These are phyloP conservation scores for Galerina sulciceps DNA, from an alignment of 768 basidiomycete genomes.

Conservation along the genomic window DNA sequence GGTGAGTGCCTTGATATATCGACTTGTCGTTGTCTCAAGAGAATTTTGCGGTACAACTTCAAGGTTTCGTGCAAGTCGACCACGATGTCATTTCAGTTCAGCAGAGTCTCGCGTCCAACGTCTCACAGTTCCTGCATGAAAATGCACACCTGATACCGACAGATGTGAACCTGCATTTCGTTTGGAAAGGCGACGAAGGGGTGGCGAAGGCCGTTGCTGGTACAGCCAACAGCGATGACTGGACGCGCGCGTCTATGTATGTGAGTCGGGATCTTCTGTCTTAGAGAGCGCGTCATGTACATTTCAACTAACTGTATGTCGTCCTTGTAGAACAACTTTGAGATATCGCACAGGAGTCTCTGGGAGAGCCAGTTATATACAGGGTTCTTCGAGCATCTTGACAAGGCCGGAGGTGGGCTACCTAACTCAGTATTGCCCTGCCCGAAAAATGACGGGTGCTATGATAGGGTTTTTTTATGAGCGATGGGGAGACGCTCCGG, in stretches of 20 bases:
- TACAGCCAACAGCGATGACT: conserved; percentile 26
- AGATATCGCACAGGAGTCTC: conserved; percentile 32
- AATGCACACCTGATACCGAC: conserved; percentile 14
- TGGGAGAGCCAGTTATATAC: conserved; percentile 30
- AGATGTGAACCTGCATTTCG: conserved; percentile 29
- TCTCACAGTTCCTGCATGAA: conserved; percentile 26
- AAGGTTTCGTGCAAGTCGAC: conserved; percentile 31
- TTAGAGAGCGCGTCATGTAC: too few species aligned
- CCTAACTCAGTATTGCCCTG: neutral
- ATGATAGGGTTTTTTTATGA: conserved; percentile 32
- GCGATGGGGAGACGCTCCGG: conserved; percentile 32
- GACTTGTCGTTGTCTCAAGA: too few species aligned
- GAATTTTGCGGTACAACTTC: too few species aligned
- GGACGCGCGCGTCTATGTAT: conserved; percentile 32
- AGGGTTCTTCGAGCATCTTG: conserved; percentile 28
- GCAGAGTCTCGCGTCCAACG: conserved; percentile 29
- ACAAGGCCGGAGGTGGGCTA: conserved; percentile 25
- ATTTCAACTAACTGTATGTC: too few species aligned
- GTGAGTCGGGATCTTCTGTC: conserved; percentile 17
- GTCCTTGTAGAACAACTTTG: conserved; percentile 30
- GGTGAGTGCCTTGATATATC: conserved; percentile 14
- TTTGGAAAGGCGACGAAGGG: conserved; percentile 23
- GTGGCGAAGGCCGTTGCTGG: conserved; percentile 28
- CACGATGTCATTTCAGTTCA: conserved; percentile 33
- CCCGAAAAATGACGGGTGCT: too few species aligned